These are phyloP conservation scores for Jamesozyma piceae DNA, from an alignment of 805 yeast genomes.

Conservation along the genomic window DNA sequence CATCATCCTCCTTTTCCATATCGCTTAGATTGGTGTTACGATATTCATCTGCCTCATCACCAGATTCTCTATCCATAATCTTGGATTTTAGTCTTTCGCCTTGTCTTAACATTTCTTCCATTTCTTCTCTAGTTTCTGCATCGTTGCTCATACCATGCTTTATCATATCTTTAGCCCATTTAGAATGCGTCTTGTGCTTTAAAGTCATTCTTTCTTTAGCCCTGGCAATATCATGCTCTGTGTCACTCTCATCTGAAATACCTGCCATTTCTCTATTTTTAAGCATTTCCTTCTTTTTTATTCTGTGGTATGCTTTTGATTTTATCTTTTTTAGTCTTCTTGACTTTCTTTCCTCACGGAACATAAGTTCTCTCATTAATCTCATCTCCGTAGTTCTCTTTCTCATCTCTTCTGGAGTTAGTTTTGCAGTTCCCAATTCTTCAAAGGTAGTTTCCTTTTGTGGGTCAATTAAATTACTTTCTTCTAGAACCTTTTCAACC, in stretches of 20 bases:
- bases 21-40: conserved; percentile 37
- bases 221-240: conserved; percentile 63
- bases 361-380: conserved; percentile 91
- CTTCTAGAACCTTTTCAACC: conserved; percentile 48
- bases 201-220: conserved; percentile 90
- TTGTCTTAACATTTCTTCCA: conserved; percentile 88
- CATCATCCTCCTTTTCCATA: conserved; percentile 39
- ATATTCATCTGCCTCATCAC: conserved; percentile 32
- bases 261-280: conserved; percentile 56
- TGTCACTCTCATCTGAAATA: conserved; percentile 38
- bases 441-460: conserved; percentile 76
- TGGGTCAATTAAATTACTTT: conserved; percentile 64
- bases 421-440: conserved; percentile 70
- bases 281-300: conserved; percentile 74
- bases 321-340: conserved; percentile 89
- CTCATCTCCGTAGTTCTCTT: conserved; percentile 76
- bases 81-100: conserved; percentile 70
- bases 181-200: conserved; percentile 77
- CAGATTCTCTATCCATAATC: conserved; percentile 58
- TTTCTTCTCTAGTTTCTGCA: conserved; percentile 69
- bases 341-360: conserved; percentile 86
- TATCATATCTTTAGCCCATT: conserved; percentile 87
- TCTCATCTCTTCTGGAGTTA: conserved; percentile 69
- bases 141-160: conserved; percentile 87
- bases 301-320: conserved; percentile 78